phyloP scores from a whole-genome alignment of 257 asterid genomes.

The Nicotiana noctiflora region DNA sequence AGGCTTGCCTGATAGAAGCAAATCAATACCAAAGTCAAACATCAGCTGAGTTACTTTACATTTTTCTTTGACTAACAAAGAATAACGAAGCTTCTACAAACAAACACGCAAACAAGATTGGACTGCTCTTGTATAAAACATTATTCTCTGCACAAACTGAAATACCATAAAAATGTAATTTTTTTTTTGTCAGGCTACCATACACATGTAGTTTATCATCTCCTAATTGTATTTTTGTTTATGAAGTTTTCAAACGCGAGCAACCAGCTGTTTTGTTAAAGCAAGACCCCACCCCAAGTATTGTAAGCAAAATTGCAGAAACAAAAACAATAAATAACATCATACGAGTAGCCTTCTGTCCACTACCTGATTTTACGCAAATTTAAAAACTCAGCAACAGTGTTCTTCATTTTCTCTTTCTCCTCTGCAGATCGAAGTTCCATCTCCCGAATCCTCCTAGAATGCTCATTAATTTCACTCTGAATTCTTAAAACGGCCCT shows the following conservation, averaged over 20 bases:
- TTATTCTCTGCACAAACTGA: too few relatives aligned
- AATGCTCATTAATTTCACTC: constrained; percentile 48
- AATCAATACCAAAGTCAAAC: constrained; percentile 5
- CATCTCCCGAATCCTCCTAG: constrained; percentile 46
- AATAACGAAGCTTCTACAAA: not conserved
- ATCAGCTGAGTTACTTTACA: not conserved
- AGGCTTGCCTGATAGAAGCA: constrained; percentile 55
- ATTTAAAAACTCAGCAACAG: constrained; percentile 45
- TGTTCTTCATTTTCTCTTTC: constrained; percentile 42
- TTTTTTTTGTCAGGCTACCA: not conserved
- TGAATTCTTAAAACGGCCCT: constrained; percentile 62
- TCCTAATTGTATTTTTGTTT: not conserved
- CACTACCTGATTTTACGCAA: constrained; percentile 50
- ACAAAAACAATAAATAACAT: not conserved
- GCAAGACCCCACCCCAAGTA: not conserved
- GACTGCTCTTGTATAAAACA: too few relatives aligned
- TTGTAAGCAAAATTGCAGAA: not conserved
- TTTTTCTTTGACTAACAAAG: not conserved
- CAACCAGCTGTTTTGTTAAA: not conserved
- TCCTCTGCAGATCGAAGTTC: constrained; percentile 37
- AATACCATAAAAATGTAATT: not conserved
- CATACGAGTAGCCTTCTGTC: not conserved
- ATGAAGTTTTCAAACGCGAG: not conserved
- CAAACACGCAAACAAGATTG: too few relatives aligned
- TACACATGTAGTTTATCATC: not conserved